Evolutionary conservation across 2,329 filamentous ascomycete genomes (phyloP), one percentile per base, ranked within the genome.

Genomic region (Aspergillus sp.): DNA sequence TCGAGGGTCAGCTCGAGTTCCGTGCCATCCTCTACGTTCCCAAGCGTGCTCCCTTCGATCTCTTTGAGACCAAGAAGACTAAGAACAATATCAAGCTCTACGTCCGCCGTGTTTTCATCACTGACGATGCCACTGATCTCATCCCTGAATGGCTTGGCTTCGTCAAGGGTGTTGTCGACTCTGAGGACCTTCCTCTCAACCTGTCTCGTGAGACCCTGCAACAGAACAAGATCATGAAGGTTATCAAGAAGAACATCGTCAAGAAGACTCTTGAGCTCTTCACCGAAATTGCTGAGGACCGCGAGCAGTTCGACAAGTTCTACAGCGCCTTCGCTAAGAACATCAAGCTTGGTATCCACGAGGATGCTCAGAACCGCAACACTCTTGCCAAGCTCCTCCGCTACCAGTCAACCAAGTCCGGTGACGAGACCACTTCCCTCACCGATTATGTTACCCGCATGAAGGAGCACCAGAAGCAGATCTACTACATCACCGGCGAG

Each of bases 81-180:
- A 99, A 99, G 92, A 99, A 98, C 90, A 99, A 99, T 90, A 98
- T 99, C 88, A 99, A 99, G 89, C 89, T 99, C 72, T 99, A 99
- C 83, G 95, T 99, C 75, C 93, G 95, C 79, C 95, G 95, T 78
- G 95, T 99, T 80, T 99, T 99, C 90, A 99, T 99, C 85, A 99
- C 95, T 61, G 95, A 99, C 70, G 95, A 99, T 79, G 95, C 95
- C 71, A 98, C 95, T 70, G 95, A 99, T 78, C 89, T 99, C 81
- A 96, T 99, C 67, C 95, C 95, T 61, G 95, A 99, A 85, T 99
- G 95, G 95, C 89, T 99, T 75, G 87, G 91, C 83, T 99, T 99
- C 83, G 83, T 99, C 88, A 99, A 99, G 90, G 95, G 95, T 89
- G 95, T 99, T 71, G 95, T 99, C 79, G 95, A 99, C 83, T 99